Percentiles rank a stretch among this genome's conserved stretches.
These are phyloP conservation scores for Tanacetum coccineum DNA, from an alignment of 129 eudicot genomes.

Conservation along the genomic window DNA sequence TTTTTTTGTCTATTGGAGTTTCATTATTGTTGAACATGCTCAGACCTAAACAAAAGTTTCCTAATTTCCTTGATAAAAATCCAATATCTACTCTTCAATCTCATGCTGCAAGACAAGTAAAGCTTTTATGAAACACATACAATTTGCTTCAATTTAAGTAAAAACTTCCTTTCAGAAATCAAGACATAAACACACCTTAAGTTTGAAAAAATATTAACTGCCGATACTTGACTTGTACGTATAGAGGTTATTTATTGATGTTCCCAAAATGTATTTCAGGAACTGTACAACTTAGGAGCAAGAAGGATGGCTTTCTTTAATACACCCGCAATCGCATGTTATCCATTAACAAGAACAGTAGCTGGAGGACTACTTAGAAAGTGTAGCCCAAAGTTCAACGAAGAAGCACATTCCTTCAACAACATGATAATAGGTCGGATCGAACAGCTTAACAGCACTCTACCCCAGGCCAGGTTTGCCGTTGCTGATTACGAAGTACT, in stretches of 20 bases:
- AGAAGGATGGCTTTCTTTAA: constrained; percentile 42
- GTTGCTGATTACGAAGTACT: constrained; percentile 40
- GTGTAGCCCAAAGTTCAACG: constrained; percentile 33
- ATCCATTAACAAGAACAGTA: constrained; percentile 45
- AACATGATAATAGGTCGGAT: constrained; percentile 25
- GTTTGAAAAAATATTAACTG: too few species aligned
- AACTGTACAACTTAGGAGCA: constrained; percentile 45
- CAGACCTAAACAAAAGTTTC: too few species aligned
- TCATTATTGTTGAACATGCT: too few species aligned
- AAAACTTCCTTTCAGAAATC: too few species aligned
- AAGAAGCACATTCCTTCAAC: constrained; percentile 39
- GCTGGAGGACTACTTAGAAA: constrained; percentile 31
- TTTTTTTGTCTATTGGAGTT: too few species aligned
- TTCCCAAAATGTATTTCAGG: constrained; percentile 24
- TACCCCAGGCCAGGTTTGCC: constrained; percentile 31
- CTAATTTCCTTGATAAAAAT: too few species aligned
- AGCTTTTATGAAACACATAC: too few species aligned
- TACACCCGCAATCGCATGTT: constrained; percentile 45
- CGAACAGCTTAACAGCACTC: constrained; percentile 19
- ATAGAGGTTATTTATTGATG: not conserved
- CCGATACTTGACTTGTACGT: too few species aligned
- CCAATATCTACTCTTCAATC: too few species aligned
- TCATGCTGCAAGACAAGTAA: too few species aligned
- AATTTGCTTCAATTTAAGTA: too few species aligned
- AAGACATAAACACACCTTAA: too few species aligned